Evolutionary conservation across 2,329 filamentous ascomycete species (phyloP), one percentile per base, ranked within the genome.

Genomic region (Epichloe sp.): DNA sequence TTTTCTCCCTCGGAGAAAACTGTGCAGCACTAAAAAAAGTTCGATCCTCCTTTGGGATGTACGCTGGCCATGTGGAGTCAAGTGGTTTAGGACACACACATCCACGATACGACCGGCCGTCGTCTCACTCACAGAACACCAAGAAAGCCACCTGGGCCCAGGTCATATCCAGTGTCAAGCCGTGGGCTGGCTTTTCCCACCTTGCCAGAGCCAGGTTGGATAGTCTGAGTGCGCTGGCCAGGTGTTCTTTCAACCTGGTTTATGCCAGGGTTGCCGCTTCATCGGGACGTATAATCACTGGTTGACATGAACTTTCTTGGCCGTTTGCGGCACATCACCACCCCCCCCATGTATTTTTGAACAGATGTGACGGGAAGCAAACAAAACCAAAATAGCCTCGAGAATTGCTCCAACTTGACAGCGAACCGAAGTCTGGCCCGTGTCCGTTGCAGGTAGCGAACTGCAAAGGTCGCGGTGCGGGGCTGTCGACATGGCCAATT

Each of bases 201-300:
- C 26, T 42, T 26, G 34, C 31, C 19, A 14, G 41, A 23, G 26
- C 5, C 40, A 19, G 23, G 36, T 19, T 46, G 35, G 21, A 15
- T 10, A n/a, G 34, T 41, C 43, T 46, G 42, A 37, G 12, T 46
- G 31, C 31, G 42, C 34, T 17, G 12, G 19, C 34, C 42, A 17
- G 42, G 48, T 41, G 15, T 31, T n/a, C 37, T 15, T 34, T 45
- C 44, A 34, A 48, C 34, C 35, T 17, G 44, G 50, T 36, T 23
- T 11, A 48, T 48, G 37, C 48, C 45, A 21, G 45, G 51, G 51
- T 45, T 53, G 46, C 51, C 53, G 46, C 37, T 48, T 48, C 40
- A 35, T 48, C 44, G 53, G 53, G 51, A 53, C 51, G 34, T 14
- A 21, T 49, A 17, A 44, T 47, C 37, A 47, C 49, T 51, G 49